Percentiles rank a stretch among this genome's conserved stretches.
These are phyloP conservation scores for Stygiomarasmius scandens DNA, from an alignment of 1,284 basidiomycete genomes.

Conservation along the genomic window DNA sequence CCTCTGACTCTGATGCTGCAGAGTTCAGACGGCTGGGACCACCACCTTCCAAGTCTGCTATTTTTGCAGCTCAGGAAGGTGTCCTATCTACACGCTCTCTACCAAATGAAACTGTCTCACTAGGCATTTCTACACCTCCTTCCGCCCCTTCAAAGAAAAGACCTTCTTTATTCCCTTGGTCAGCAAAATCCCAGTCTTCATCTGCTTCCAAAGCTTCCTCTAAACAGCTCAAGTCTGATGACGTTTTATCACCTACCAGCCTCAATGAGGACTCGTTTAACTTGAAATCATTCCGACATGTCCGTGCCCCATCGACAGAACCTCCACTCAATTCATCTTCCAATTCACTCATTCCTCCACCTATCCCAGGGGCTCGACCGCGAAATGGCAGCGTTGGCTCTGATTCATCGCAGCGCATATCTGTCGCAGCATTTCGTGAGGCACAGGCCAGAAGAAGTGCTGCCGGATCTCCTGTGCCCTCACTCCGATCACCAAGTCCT, in stretches of 20 bases:
- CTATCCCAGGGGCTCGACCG: slow-evolving; percentile 40
- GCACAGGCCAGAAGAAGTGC: slow-evolving; percentile 67
- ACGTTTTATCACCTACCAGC: slow-evolving; percentile 37
- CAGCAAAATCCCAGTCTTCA: slow-evolving; percentile 28
- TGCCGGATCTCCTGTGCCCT: slow-evolving; percentile 62
- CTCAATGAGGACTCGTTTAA: slow-evolving; percentile 49
- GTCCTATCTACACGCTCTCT: slow-evolving; percentile 64
- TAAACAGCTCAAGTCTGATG: slow-evolving; percentile 28
- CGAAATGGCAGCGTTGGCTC: slow-evolving; percentile 62
- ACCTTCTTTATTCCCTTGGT: slow-evolving; percentile 42
- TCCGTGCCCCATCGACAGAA: slow-evolving; percentile 39
- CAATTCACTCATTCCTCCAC: slow-evolving; percentile 23
- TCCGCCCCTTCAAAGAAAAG: slow-evolving; percentile 29
- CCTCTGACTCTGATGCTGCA: slow-evolving; percentile 30
- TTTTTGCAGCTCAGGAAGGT: slow-evolving; percentile 52
- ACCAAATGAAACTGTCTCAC: slow-evolving; percentile 35
- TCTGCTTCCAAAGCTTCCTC: slow-evolving; percentile 21
- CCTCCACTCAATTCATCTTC: slow-evolving; percentile 25
- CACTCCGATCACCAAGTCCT: slow-evolving; percentile 49
- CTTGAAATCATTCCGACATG: slow-evolving; percentile 71
- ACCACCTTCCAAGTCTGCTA: slow-evolving; percentile 58
- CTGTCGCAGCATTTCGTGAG: slow-evolving; percentile 77
- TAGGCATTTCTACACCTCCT: slow-evolving; percentile 29
- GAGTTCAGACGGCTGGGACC: slow-evolving; percentile 40
- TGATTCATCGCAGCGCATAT: slow-evolving; percentile 70